Evolutionary conservation across 2,329 filamentous ascomycete species (phyloP), one percentile per base, ranked within the genome.

Genomic region (Tympanopsis confertula): DNA sequence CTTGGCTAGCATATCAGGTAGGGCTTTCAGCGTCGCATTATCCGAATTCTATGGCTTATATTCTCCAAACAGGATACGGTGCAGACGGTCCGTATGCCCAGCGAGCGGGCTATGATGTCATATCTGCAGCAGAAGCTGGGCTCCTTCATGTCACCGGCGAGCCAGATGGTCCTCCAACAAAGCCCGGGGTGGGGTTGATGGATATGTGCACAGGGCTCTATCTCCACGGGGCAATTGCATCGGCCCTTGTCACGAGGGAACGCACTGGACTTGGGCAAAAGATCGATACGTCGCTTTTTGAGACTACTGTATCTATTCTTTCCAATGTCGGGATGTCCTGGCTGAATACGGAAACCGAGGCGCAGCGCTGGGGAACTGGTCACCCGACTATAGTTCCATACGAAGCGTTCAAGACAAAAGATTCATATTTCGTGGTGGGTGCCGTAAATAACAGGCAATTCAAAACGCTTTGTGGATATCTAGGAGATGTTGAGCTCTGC

Each of bases 341-440:
- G 41, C 43, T 62, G 28, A 61, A 62, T 50, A 3, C 58, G 20
- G 56, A 55, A 1, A 50, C 59, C 3, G 57, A 65, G 42, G 58
- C 58, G 1, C 46, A 61, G 38, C 55, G 63, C 7, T 66, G 58
- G 52, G 64, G 65, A 3, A 63, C 61, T 4, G 58, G 53, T 17
- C 65, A 69, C 50, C 63, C 65, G 1, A 64, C 55, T 24, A 61
- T 67, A 20, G 64, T 63, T 10, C 65, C 64, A 1, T 69, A 67
- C 38, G 55, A 66, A 39, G 61, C 60, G 0, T 68, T 57, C 48
- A 47, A 53, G 41, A 58, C 56, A 5, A 56, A 54, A 29, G 51
- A 58, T 39, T 40, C 43, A 2, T 53, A 51, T 39, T 38, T 59
- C 5, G 49, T 52, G 5, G 44, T 50, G n/a, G 54, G 53, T 14